Evolutionary conservation across 2,329 filamentous ascomycete genomes (phyloP).

Genomic region (Hymenoscyphus salicellus): DNA sequence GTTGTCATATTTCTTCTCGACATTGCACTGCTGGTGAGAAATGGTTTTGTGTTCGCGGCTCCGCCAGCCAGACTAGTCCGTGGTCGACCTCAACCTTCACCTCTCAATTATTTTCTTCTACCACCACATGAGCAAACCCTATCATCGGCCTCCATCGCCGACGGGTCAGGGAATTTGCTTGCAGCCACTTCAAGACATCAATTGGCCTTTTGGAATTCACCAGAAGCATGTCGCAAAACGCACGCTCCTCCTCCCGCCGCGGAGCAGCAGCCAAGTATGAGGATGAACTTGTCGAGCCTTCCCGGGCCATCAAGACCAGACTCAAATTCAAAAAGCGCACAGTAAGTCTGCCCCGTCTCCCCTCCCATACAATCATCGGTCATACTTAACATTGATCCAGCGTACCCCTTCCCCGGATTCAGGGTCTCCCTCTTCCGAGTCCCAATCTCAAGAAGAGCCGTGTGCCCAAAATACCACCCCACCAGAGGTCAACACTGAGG

Average conservation of each 20-base stretch:
- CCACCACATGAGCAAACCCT: background rate
- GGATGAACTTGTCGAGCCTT: background rate
- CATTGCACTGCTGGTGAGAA: background rate
- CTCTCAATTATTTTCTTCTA: background rate
- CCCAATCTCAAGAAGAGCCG: background rate
- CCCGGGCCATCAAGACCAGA: background rate
- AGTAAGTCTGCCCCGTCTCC: background rate
- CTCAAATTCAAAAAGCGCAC: background rate
- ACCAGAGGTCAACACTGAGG: background rate
- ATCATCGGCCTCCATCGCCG: background rate
- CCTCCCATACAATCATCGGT: background rate
- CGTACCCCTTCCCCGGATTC: background rate
- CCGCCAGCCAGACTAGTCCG: constrained; percentile 1
- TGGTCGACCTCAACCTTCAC: background rate
- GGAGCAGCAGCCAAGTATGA: background rate
- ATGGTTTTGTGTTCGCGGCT: background rate
- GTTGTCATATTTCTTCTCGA: background rate
- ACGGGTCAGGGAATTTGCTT: background rate
- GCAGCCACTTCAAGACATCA: background rate
- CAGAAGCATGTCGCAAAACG: background rate
- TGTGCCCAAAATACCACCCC: background rate
- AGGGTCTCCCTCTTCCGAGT: background rate
- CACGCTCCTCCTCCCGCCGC: background rate
- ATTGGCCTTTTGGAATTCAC: background rate
- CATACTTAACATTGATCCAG: background rate